Evolutionary conservation across 768 basidiomycete species (phyloP).

Genomic region (Porphyrellus cyaneotinctus): DNA sequence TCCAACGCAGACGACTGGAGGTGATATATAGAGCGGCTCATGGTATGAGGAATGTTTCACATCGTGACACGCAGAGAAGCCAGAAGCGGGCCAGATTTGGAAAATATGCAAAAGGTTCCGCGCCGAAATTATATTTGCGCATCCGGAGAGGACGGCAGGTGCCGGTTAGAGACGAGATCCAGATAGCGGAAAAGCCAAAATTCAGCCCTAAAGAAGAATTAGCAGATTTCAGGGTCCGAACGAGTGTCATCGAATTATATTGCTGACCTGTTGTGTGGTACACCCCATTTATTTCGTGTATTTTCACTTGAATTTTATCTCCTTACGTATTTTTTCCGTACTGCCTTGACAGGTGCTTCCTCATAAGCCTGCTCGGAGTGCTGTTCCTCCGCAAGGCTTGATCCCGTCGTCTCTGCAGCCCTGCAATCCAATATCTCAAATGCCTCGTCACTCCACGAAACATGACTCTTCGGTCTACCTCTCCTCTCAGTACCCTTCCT

Average conservation of each 20-base stretch:
- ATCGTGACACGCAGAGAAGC: slow-evolving; percentile 7
- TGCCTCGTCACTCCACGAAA: slow-evolving; percentile 32
- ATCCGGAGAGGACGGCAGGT: slow-evolving; percentile 26
- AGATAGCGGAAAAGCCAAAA: slow-evolving; percentile 34
- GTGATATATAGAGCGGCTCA: slow-evolving; percentile 14
- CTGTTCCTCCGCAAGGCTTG: slow-evolving; percentile 24
- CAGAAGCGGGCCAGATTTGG: slow-evolving; percentile 5
- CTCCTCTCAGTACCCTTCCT: slow-evolving; percentile 17
- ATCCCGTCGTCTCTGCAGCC: slow-evolving; percentile 27
- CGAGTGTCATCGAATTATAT: slow-evolving; percentile 27
- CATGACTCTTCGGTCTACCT: slow-evolving; percentile 20
- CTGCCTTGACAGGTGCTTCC: slow-evolving; percentile 34
- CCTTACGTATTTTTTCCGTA: slow-evolving; percentile 36
- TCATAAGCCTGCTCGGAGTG: slow-evolving; percentile 31
- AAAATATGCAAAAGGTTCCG: slow-evolving; percentile 23
- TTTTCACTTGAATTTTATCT: slow-evolving; percentile 17
- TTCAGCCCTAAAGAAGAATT: slow-evolving; percentile 26
- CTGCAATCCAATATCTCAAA: slow-evolving; percentile 22
- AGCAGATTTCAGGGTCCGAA: slow-evolving; percentile 33
- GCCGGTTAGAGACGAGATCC: slow-evolving; percentile 29
- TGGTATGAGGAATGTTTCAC: slow-evolving; percentile 17
- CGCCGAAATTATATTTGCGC: slow-evolving; percentile 31
- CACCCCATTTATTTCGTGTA: slow-evolving; percentile 26
- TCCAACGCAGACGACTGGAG: slow-evolving; percentile 2
- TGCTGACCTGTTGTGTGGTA: slow-evolving; percentile 12